Evolutionary conservation across 176 grass and related monocot species (phyloP).

Genomic region (Oryza nivara): DNA sequence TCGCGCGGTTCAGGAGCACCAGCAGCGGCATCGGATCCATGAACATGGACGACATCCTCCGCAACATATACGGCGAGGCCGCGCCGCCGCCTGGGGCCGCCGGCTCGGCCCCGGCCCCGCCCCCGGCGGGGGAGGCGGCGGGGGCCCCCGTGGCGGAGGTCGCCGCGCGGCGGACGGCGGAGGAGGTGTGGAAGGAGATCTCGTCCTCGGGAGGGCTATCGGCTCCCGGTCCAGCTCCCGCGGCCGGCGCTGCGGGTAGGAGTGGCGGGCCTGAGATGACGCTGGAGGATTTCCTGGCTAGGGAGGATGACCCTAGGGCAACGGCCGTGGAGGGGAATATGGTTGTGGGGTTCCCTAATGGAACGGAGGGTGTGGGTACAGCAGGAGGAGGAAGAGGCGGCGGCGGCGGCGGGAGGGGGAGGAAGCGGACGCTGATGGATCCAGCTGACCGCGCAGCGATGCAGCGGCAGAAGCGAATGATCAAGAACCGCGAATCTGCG

Average conservation of each 20-base stretch:
- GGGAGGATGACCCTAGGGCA: conserved; percentile 58
- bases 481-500: conserved; percentile 97
- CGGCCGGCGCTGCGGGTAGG: conserved; percentile 1
- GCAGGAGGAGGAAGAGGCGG: conserved; percentile 12
- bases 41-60: conserved; percentile 93
- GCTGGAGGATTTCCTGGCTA: conserved; percentile 92
- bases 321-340: conserved; percentile 19
- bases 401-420: conserved; percentile 44
- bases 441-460: conserved; percentile 65
- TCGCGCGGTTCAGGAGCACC: conserved; percentile 45
- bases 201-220: conserved; percentile 43
- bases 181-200: conserved; percentile 95
- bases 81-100: neutral
- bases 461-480: conserved; percentile 98
- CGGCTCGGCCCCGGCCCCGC: neutral
- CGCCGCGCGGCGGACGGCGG: conserved; percentile 49
- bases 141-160: conserved; percentile 19
- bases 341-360: conserved; percentile 46
- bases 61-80: conserved; percentile 62
- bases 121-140: neutral
- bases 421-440: conserved; percentile 73
- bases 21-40: conserved; percentile 76
- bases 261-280: conserved; percentile 63
- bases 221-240: conserved; percentile 1
- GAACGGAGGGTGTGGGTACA: neutral